These are phyloP conservation scores for Cercophora newfieldiana DNA, from an alignment of 495 filamentous ascomycete species.

Conservation along the genomic window DNA sequence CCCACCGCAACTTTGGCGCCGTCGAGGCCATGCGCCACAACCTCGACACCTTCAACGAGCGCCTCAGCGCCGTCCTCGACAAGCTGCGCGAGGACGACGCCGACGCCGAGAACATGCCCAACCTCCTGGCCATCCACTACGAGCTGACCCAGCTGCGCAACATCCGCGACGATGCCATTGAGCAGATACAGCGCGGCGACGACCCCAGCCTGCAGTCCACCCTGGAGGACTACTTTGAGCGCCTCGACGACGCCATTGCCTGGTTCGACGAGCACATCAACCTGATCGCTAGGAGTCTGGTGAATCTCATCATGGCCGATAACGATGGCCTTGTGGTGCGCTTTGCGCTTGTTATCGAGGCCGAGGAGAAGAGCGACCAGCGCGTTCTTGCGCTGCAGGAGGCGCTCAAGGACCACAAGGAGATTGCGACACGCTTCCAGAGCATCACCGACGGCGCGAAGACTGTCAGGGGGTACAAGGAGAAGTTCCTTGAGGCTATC, in stretches of 20 bases:
- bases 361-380: slow-evolving; percentile 94
- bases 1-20: slow-evolving; percentile 90
- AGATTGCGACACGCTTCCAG: slow-evolving; percentile 89
- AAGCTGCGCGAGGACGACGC: slow-evolving; percentile 79
- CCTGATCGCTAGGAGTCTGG: slow-evolving; percentile 82
- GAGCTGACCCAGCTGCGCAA: slow-evolving; percentile 87
- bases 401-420: slow-evolving; percentile 90
- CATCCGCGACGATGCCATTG: slow-evolving; percentile 92
- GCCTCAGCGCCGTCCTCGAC: slow-evolving; percentile 68
- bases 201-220: slow-evolving; percentile 75
- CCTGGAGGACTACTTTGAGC: slow-evolving; percentile 81
- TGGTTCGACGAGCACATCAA: slow-evolving; percentile 96
- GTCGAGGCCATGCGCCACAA: slow-evolving; percentile 89
- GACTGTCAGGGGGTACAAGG: slow-evolving; percentile 92
- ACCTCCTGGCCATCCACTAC: slow-evolving; percentile 84
- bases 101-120: slow-evolving; percentile 86
- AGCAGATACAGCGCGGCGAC: slow-evolving; percentile 77
- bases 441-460: slow-evolving; percentile 90
- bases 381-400: slow-evolving; percentile 87
- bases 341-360: slow-evolving; percentile 86
- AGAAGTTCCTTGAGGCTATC: slow-evolving; percentile 85
- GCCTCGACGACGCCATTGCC: slow-evolving; percentile 82
- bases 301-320: slow-evolving; percentile 77
- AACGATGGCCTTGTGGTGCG: slow-evolving; percentile 88
- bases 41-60: slow-evolving; percentile 78